Percentiles rank a stretch among this genome's conserved stretches.
Conservation (phyloP, 2,329 filamentous ascomycete species). For the Clonostachys rosea region DNA sequence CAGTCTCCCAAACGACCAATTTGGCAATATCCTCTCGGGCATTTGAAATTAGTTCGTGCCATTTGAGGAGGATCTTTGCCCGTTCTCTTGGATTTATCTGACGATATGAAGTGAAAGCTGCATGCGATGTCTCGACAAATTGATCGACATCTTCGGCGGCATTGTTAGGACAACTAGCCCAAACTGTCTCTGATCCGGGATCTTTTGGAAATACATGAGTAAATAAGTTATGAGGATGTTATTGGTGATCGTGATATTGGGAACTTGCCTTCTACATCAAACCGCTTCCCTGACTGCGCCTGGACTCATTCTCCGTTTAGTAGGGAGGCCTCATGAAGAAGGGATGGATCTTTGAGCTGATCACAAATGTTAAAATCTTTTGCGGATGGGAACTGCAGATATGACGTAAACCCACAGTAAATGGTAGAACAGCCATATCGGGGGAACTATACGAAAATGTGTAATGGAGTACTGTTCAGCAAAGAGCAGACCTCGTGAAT, state of each 20-base stretch:
- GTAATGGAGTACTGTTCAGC: too few relatives aligned
- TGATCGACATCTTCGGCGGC: constrained; percentile 28
- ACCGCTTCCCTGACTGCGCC: background rate
- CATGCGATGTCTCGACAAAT: constrained; percentile 25
- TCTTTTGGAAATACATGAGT: constrained; percentile 17
- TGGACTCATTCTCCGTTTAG: background rate
- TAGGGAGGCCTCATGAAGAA: background rate
- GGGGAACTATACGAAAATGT: too few relatives aligned
- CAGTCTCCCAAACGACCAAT: constrained; percentile 42
- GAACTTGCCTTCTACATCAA: background rate
- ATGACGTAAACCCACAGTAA: too few relatives aligned
- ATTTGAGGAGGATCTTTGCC: constrained; percentile 33
- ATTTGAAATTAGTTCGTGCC: constrained; percentile 25
- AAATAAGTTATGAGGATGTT: background rate
- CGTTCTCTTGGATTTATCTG: constrained; percentile 26
- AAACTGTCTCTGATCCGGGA: constrained; percentile 43
- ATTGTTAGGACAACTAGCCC: constrained; percentile 45
- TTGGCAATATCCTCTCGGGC: constrained; percentile 29
- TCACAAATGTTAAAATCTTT: too few relatives aligned
- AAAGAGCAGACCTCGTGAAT: too few relatives aligned
- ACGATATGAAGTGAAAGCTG: constrained; percentile 28
- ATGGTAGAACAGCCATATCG: too few relatives aligned
- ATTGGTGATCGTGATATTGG: background rate
- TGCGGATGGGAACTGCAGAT: too few relatives aligned
- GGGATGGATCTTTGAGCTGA: background rate